A percentile compares a stretch with the other conserved stretches of the same genome.
Evolutionary conservation across 2,329 filamentous ascomycete species (phyloP).

Genomic region (Ophiostoma ips): DNA sequence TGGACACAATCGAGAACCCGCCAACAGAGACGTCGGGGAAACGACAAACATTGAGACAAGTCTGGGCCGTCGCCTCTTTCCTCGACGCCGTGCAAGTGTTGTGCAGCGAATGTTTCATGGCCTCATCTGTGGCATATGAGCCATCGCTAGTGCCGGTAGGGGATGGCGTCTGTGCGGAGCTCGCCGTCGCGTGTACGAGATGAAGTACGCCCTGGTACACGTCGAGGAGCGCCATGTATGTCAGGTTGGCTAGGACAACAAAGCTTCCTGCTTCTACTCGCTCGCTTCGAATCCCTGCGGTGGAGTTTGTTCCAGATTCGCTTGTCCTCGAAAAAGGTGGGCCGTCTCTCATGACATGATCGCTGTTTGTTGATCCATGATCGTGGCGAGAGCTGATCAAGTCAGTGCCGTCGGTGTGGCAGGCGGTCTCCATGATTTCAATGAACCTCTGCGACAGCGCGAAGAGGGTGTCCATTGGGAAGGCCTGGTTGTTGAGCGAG

Average conservation of each 20-base stretch:
- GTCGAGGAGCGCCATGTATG: constrained; percentile 26
- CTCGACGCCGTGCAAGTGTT: neutral
- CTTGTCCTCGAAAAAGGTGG: neutral
- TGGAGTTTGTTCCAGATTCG: neutral
- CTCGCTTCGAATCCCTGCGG: neutral
- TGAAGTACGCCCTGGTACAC: constrained; percentile 27
- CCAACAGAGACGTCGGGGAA: constrained; percentile 28
- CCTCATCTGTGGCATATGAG: neutral
- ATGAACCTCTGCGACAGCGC: constrained; percentile 25
- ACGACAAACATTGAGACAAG: constrained; percentile 23
- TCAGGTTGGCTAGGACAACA: constrained; percentile 24
- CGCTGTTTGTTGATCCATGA: neutral
- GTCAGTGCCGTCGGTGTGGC: neutral
- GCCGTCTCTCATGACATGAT: neutral
- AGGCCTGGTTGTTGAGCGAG: constrained; percentile 16
- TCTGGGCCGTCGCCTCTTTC: constrained; percentile 10
- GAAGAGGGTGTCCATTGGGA: constrained; percentile 29
- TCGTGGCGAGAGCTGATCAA: neutral
- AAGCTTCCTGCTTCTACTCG: constrained; percentile 3
- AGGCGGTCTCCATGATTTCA: constrained; percentile 19
- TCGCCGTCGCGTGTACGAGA: constrained; percentile 18
- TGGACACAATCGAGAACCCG: constrained; percentile 26
- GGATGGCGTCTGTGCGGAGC: neutral
- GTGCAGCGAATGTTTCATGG: neutral
- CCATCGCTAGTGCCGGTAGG: neutral